phyloP scores from a whole-genome alignment of 805 yeast species.

The Pichia thaimueangensis region DNA sequence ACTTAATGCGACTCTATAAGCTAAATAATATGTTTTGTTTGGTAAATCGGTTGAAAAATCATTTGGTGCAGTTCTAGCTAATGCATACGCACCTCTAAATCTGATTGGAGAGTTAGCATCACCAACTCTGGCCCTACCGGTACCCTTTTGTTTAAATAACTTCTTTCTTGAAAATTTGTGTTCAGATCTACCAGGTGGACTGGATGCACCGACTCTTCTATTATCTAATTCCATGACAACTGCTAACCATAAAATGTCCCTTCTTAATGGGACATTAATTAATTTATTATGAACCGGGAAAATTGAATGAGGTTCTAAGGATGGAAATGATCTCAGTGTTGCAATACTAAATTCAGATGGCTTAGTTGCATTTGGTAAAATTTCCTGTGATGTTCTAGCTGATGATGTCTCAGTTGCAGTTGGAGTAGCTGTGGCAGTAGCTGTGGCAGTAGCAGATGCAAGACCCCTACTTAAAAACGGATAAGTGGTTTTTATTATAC shows the following conservation, averaged over 20 bases:
- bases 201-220: constrained; percentile 82
- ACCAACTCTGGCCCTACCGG: constrained; percentile 94
- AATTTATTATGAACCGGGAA: constrained; percentile 72
- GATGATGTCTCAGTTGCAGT: not conserved
- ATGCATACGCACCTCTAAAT: constrained; percentile 83
- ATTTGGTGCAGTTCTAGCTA: constrained; percentile 85
- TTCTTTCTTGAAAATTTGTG: constrained; percentile 81
- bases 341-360: constrained; percentile 74
- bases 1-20: constrained; percentile 77
- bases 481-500: not conserved
- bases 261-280: constrained; percentile 69
- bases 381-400: not conserved
- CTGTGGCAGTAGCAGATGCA: constrained; percentile 2
- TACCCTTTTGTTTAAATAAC: constrained; percentile 83
- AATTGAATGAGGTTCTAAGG: constrained; percentile 75
- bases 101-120: constrained; percentile 92
- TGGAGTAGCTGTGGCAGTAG: not conserved
- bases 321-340: constrained; percentile 78
- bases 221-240: constrained; percentile 88
- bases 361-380: constrained; percentile 25
- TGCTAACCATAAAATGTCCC: constrained; percentile 92
- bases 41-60: constrained; percentile 81
- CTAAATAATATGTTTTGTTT: constrained; percentile 61
- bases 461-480: constrained; percentile 1
- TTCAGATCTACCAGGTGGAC: constrained; percentile 81